These are phyloP conservation scores for Crataegus laevigata DNA, from an alignment of 306 rosid genomes.

Conservation along the genomic window DNA sequence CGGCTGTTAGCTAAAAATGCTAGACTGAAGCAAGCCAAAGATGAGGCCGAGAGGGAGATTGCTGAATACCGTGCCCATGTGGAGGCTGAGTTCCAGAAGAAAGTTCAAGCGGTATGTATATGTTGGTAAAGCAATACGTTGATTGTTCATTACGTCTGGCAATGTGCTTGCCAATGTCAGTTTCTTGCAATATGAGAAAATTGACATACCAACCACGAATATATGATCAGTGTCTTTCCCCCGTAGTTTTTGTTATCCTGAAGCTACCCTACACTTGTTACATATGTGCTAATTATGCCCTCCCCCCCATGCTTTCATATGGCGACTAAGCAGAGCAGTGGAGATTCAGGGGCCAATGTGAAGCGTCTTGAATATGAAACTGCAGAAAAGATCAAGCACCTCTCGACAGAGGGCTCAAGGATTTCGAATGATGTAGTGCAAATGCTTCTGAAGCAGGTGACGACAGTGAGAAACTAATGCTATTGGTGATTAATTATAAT, in stretches of 20 bases:
- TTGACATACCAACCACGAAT: not conserved
- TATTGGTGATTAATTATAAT: conserved; percentile 11
- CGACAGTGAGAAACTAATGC: conserved; percentile 58
- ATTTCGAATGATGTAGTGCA: conserved; percentile 60
- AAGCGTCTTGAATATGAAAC: conserved; percentile 91
- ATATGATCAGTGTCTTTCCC: not conserved
- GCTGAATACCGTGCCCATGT: conserved; percentile 73
- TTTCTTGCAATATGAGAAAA: not conserved
- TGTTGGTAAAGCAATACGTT: not conserved
- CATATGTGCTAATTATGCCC: not conserved
- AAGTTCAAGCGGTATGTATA: conserved; percentile 52
- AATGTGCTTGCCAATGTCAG: not conserved
- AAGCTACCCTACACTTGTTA: not conserved
- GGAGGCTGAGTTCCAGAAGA: conserved; percentile 76
- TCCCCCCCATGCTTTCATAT: not conserved
- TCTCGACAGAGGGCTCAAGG: conserved; percentile 54
- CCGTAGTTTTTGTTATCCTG: not conserved
- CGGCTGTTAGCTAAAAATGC: conserved; percentile 61
- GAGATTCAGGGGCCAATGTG: conserved; percentile 95
- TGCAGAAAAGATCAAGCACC: conserved; percentile 51
- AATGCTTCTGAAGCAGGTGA: conserved; percentile 79
- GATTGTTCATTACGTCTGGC: not conserved
- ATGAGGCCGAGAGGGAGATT: conserved; percentile 85
- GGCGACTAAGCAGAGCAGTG: conserved; percentile 53
- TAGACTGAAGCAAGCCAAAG: conserved; percentile 91